Conservation (phyloP, 78 protist genomes). For the slime mould (Dictyostelium discoideum) region DNA sequence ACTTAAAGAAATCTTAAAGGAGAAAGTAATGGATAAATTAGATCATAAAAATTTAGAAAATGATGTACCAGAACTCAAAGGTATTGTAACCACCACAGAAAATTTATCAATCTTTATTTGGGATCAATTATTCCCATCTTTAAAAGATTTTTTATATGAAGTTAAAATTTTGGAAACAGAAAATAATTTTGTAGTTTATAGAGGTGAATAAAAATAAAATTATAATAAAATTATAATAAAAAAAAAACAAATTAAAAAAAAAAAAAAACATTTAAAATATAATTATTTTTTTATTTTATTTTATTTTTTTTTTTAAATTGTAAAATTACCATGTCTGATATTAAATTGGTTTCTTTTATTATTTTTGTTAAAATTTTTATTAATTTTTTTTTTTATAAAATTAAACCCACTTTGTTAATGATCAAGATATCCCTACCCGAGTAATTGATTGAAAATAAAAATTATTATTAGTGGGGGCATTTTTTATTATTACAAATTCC, state of each 20-base stretch:
- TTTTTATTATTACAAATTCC: no score
- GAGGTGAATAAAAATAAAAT: slow-evolving; percentile 46
- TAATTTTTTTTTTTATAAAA: no score
- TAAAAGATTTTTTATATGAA: slow-evolving; percentile 46
- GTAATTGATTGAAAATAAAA: no score
- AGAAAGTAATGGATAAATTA: slow-evolving; percentile 60
- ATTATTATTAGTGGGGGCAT: no score
- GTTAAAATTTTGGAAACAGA: slow-evolving; percentile 80
- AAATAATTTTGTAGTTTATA: slow-evolving; percentile 75
- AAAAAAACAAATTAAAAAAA: background rate
- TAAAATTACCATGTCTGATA: no score
- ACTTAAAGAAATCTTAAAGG: slow-evolving; percentile 47
- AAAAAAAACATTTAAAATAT: no score
- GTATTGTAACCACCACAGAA: slow-evolving; percentile 79
- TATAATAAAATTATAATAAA: background rate
- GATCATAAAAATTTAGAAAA: slow-evolving; percentile 84
- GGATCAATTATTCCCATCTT: slow-evolving; percentile 7
- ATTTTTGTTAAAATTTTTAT: no score
- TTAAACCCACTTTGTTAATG: no score
- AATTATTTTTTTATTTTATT: no score
- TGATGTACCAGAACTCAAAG: slow-evolving; percentile 72
- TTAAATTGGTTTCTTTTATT: no score
- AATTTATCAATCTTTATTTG: slow-evolving; percentile 77
- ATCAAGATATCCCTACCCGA: no score
- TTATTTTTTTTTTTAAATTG: no score